Base-by-base conservation (phyloP, 1,139 yeast genomes). In the Suhomyces panamericanus region DNA sequence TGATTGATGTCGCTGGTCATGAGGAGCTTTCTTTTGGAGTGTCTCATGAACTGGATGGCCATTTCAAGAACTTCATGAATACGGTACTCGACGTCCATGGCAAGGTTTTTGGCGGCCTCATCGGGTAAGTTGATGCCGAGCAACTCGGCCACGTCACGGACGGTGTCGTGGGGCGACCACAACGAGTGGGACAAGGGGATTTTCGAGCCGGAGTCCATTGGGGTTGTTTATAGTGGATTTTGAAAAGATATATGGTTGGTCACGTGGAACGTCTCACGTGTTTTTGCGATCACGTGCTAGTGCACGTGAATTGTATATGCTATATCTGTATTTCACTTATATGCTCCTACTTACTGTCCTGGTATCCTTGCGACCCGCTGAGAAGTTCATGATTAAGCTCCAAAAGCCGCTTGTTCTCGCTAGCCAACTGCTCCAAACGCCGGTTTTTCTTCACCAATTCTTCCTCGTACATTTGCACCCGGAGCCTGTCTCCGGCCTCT, bases 111-210 rank as follows among this genome's bases (percentile, higher is more conserved):
- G 42, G 96, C 87, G 1, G 95, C 96, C 50, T 95, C 99, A 49
- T 93, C 98, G 17, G 90, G 88, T 38, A 93, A 70, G 49, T 78
- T 85, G 34, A 93, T 77, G 2, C 99, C 99, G 16, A 93, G 73
- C 3, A 90, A 80, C 59, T 93, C 99, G 0, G 98, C 97, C 14
- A 89, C 96, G 70, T 95, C 99, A 59, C 86, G 86, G 16, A 95
- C 96, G 0, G 99, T 95, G 62, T 95, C 99, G 50, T 88, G 84
- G 8, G 99, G 98, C 5, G 98, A 91, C 99, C 99, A 93, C 50
- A 93, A 76, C 1, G 98, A 88, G 64, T 90, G 96, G 3, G 97
- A 90, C 51, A 78, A 74, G 40, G 84, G 84, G 30, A 73, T 66
- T 57, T 72, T 73, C 7, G 71, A 59, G 37, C 63, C 55, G 10